Evolutionary conservation across 2,329 filamentous ascomycete species (phyloP).

Genomic region (Bimuria novae-zelandiae): DNA sequence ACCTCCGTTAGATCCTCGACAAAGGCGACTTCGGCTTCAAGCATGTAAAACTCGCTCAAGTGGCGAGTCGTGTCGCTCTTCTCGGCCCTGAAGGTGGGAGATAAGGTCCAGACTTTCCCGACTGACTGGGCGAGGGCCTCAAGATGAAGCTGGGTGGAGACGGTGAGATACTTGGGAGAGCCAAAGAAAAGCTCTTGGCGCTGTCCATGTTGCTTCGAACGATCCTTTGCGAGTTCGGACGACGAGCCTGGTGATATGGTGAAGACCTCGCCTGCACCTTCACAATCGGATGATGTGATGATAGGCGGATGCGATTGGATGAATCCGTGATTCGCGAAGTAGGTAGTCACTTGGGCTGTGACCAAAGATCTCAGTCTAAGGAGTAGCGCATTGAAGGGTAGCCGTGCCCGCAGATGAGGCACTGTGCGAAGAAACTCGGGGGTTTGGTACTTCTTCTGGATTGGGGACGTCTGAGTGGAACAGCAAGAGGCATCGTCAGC

Average conservation of each 20-base stretch:
- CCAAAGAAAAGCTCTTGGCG: constrained; percentile 70
- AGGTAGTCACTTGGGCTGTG: constrained; percentile 72
- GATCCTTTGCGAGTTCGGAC: constrained; percentile 19
- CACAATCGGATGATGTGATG: constrained; percentile 95
- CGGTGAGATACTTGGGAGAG: constrained; percentile 88
- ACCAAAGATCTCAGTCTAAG: constrained; percentile 82
- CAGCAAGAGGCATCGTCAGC: constrained; percentile 25
- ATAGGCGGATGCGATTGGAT: constrained; percentile 89
- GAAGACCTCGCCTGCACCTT: constrained; percentile 95
- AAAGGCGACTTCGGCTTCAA: constrained; percentile 89
- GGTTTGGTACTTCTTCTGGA: constrained; percentile 96
- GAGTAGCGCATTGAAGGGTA: constrained; percentile 78
- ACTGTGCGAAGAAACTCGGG: constrained; percentile 86
- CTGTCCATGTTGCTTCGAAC: constrained; percentile 30
- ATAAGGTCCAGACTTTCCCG: constrained; percentile 90
- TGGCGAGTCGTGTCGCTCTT: constrained; percentile 88
- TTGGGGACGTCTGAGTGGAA: constrained; percentile 73
- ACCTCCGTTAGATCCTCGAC: constrained; percentile 70
- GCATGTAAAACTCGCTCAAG: constrained; percentile 98
- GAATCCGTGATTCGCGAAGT: constrained; percentile 73
- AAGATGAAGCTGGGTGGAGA: constrained; percentile 91
- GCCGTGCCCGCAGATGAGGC: constrained; percentile 82
- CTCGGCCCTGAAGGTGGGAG: constrained; percentile 87
- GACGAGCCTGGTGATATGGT: constrained; percentile 56
- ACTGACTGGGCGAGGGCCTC: constrained; percentile 89